These are phyloP conservation scores for Saprolegnia parasitica DNA, from an alignment of 352 stramenopile genomes.

Conservation along the genomic window DNA sequence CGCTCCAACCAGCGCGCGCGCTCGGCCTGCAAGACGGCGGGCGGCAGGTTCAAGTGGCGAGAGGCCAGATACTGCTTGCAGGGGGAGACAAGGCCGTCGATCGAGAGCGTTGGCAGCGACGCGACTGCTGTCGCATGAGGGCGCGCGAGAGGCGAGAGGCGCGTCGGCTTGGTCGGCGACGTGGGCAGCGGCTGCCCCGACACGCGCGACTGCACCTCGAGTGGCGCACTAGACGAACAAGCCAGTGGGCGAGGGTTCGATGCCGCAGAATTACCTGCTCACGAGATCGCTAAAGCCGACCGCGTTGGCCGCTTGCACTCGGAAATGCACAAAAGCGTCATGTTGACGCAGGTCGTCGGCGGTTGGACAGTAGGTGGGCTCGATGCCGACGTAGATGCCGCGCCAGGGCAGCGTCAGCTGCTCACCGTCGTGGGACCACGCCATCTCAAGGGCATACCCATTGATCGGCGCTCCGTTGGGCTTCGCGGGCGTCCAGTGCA, in stretches of 20 bases:
- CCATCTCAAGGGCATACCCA: slow-evolving; percentile 21
- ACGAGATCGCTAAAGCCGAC: slow-evolving; percentile 3
- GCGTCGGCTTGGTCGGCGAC: not conserved
- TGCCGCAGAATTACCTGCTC: not conserved
- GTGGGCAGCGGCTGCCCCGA: not conserved
- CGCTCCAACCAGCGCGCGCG: not conserved
- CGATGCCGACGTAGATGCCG: slow-evolving; percentile 12
- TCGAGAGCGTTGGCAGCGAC: not conserved
- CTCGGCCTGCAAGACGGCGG: not conserved
- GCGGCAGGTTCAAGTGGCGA: not conserved
- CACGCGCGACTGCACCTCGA: not conserved
- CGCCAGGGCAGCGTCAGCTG: not conserved
- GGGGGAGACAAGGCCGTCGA: not conserved
- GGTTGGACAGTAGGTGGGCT: slow-evolving; percentile 1
- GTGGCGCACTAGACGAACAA: not conserved
- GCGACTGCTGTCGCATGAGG: not conserved
- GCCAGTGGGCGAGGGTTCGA: not conserved
- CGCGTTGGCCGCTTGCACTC: slow-evolving; percentile 11
- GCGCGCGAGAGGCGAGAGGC: not conserved
- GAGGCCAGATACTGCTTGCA: slow-evolving; percentile 7
- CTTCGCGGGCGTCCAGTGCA: not conserved
- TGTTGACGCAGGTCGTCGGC: not conserved
- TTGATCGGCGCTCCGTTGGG: slow-evolving; percentile 3
- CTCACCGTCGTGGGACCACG: slow-evolving; percentile 1
- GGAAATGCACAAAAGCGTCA: slow-evolving; percentile 8